These are phyloP conservation scores for Gentiana macrophylla DNA, from an alignment of 257 asterid species.

Conservation along the genomic window DNA sequence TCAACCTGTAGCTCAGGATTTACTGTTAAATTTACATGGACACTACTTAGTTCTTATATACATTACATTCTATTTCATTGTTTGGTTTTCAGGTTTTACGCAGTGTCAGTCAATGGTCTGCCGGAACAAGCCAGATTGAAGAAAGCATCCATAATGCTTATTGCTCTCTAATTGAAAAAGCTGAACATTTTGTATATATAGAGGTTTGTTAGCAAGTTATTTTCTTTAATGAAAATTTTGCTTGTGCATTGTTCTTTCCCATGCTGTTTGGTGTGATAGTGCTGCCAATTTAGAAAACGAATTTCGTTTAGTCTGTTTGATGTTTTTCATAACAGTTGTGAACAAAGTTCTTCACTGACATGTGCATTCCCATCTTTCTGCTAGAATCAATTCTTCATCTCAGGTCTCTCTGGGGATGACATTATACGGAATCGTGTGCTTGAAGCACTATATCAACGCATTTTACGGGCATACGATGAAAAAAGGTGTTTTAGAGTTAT, in stretches of 20 bases:
- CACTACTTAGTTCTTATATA: background rate
- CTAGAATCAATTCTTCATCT: slow-evolving; percentile 97
- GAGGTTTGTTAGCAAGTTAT: slow-evolving; percentile 44
- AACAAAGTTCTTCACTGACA: slow-evolving; percentile 20
- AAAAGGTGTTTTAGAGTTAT: slow-evolving; percentile 84
- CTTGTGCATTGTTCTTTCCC: too few relatives aligned
- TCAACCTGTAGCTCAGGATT: background rate
- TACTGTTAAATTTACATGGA: background rate
- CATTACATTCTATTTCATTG: background rate
- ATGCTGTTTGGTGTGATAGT: too few relatives aligned
- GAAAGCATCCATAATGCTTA: slow-evolving; percentile 90
- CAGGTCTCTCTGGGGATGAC: slow-evolving; percentile 92
- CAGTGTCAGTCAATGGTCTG: slow-evolving; percentile 98
- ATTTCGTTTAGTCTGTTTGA: too few relatives aligned
- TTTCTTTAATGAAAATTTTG: background rate
- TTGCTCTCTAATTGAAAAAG: slow-evolving; percentile 86
- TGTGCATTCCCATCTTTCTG: slow-evolving; percentile 16
- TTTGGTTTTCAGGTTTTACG: slow-evolving; percentile 59
- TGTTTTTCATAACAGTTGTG: background rate
- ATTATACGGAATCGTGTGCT: slow-evolving; percentile 73
- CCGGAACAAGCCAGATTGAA: slow-evolving; percentile 93
- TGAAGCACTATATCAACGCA: slow-evolving; percentile 68
- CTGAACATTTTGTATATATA: slow-evolving; percentile 77
- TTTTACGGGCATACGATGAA: slow-evolving; percentile 77
- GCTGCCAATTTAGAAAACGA: too few relatives aligned